phyloP scores from a whole-genome alignment of 441 rosid genomes.

The Dalechampia spathulata region DNA sequence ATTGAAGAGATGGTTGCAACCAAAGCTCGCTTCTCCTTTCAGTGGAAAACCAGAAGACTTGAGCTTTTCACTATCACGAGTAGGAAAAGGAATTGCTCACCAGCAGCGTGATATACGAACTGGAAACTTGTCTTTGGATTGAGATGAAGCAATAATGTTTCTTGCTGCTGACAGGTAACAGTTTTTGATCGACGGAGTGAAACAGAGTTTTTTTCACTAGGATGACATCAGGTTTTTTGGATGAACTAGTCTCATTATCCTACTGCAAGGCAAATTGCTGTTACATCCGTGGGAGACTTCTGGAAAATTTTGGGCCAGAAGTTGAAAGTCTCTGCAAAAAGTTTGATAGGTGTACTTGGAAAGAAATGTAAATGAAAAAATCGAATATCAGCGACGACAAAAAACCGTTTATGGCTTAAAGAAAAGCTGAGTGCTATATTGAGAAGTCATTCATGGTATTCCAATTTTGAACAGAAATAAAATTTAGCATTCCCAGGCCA shows the following conservation, averaged over 20 bases:
- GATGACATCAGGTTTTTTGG: neutral
- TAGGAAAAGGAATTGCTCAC: conserved; percentile 54
- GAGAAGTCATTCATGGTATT: too few relatives aligned
- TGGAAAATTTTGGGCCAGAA: too few relatives aligned
- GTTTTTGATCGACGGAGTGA: conserved; percentile 1
- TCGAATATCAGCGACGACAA: too few relatives aligned
- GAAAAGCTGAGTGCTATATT: too few relatives aligned
- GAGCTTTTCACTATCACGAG: conserved; percentile 32
- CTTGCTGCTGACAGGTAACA: conserved; percentile 15
- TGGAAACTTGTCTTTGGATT: conserved; percentile 56
- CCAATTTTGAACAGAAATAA: too few relatives aligned
- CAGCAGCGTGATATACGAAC: conserved; percentile 79
- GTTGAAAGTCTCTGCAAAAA: too few relatives aligned
- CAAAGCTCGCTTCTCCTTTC: conserved; percentile 64
- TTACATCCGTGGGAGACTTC: too few relatives aligned
- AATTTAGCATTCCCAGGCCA: too few relatives aligned
- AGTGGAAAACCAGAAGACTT: conserved; percentile 51
- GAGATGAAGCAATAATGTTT: conserved; percentile 19
- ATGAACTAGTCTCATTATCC: neutral
- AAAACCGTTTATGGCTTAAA: too few relatives aligned
- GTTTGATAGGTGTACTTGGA: too few relatives aligned
- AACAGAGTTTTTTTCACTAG: neutral
- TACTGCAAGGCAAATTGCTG: neutral
- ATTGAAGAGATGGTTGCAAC: conserved; percentile 76
- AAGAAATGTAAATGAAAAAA: too few relatives aligned